These are phyloP conservation scores for Penicillium sp. DNA, from an alignment of 2,329 filamentous ascomycete genomes.

Conservation along the genomic window DNA sequence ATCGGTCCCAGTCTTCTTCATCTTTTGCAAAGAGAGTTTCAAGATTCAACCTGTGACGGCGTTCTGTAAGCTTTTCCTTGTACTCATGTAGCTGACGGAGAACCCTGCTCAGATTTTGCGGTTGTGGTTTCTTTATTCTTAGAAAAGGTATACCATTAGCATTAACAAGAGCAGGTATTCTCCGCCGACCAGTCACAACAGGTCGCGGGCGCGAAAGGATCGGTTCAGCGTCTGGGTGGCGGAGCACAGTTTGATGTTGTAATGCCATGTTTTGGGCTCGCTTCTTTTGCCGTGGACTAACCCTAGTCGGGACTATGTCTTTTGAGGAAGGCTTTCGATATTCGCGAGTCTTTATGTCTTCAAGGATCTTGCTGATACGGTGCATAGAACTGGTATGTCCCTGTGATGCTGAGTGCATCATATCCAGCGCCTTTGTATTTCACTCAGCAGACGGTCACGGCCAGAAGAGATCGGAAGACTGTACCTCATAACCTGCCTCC, in stretches of 20 bases:
- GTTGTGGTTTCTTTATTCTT: constrained; percentile 44
- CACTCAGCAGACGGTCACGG: neutral
- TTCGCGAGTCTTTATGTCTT: constrained; percentile 20
- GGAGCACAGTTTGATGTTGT: constrained; percentile 25
- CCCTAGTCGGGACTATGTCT: constrained; percentile 19
- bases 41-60: constrained; percentile 27
- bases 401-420: constrained; percentile 31
- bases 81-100: constrained; percentile 33
- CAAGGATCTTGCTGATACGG: constrained; percentile 25
- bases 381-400: constrained; percentile 23
- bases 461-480: neutral
- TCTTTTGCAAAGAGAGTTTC: constrained; percentile 32
- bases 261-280: constrained; percentile 24
- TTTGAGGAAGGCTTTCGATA: constrained; percentile 11
- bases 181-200: constrained; percentile 33
- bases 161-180: constrained; percentile 38
- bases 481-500: constrained; percentile 41
- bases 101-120: constrained; percentile 34
- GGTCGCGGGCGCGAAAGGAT: constrained; percentile 34
- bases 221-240: constrained; percentile 31
- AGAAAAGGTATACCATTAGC: constrained; percentile 41
- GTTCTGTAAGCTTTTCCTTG: constrained; percentile 32
- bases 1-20: constrained; percentile 41
- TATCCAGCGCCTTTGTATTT: constrained; percentile 32
- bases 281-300: constrained; percentile 19